Evolutionary conservation across 2,329 filamentous ascomycete genomes (phyloP).

Genomic region (Cytospora schulzeri): DNA sequence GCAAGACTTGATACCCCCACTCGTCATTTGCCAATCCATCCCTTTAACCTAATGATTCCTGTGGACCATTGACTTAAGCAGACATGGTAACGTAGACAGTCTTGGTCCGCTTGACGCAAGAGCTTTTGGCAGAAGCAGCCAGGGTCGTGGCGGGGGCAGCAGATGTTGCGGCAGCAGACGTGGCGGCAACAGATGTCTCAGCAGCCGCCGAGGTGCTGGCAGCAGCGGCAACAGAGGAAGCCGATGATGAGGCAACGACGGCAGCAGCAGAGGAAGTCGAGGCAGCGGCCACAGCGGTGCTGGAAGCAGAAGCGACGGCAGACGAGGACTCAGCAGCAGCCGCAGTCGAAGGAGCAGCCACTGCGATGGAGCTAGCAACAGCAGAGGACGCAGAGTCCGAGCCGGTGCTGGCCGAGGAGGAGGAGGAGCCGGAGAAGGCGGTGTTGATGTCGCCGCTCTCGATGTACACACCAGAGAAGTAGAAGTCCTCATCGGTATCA

Average conservation of each 20-base stretch:
- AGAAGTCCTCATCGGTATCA: slow-evolving; percentile 62
- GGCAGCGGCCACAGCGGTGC: slow-evolving; percentile 7
- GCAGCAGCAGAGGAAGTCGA: not conserved
- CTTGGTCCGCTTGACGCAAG: slow-evolving; percentile 26
- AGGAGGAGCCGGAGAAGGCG: slow-evolving; percentile 22
- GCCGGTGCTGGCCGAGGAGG: slow-evolving; percentile 25
- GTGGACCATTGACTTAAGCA: not conserved
- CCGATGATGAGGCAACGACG: slow-evolving; percentile 10
- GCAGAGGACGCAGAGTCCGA: not conserved
- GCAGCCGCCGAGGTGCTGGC: slow-evolving; percentile 8
- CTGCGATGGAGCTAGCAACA: not conserved
- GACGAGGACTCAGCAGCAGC: not conserved
- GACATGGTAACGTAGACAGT: slow-evolving; percentile 26
- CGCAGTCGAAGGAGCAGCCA: not conserved
- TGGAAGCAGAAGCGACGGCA: slow-evolving; percentile 4
- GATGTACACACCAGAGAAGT: slow-evolving; percentile 69
- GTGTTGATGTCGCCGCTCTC: slow-evolving; percentile 51
- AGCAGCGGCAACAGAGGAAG: slow-evolving; percentile 1
- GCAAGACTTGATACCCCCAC: not conserved
- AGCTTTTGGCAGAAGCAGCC: not conserved
- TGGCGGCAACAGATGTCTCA: not conserved
- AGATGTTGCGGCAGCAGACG: slow-evolving; percentile 15
- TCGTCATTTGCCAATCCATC: not conserved
- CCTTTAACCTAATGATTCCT: not conserved
- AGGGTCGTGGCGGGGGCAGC: slow-evolving; percentile 23